phyloP scores from a whole-genome alignment of 2,329 filamentous ascomycete genomes.

The Aspergillus thermomutatus region DNA sequence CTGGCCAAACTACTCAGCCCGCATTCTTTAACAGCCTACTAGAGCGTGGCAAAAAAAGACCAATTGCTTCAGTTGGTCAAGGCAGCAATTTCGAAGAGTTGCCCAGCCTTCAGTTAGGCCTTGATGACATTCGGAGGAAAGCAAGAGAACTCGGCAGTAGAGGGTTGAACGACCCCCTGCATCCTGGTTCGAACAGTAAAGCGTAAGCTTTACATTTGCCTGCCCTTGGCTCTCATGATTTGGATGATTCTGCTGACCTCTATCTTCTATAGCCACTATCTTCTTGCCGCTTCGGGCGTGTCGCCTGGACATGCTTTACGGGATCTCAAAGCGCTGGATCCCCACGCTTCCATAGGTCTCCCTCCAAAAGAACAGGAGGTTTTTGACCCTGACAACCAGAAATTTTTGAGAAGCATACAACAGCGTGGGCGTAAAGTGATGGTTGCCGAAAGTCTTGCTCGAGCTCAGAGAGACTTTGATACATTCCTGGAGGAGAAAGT shows the following conservation, averaged over 20 bases:
- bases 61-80: constrained; percentile 61
- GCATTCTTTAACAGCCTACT: constrained; percentile 64
- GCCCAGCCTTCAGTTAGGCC: constrained; percentile 82
- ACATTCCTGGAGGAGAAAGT: constrained; percentile 91
- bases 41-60: constrained; percentile 64
- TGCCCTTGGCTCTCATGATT: not conserved
- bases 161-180: constrained; percentile 46
- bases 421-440: constrained; percentile 88
- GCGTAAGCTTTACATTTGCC: constrained; percentile 44
- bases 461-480: constrained; percentile 89
- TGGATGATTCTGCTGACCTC: not conserved
- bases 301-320: constrained; percentile 81
- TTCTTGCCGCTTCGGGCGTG: constrained; percentile 89
- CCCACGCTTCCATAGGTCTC: constrained; percentile 57
- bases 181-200: constrained; percentile 45
- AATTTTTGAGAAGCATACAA: constrained; percentile 80
- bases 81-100: constrained; percentile 65
- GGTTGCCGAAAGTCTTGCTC: constrained; percentile 85
- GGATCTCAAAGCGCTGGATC: constrained; percentile 77
- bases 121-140: constrained; percentile 77
- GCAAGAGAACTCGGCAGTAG: constrained; percentile 75
- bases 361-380: constrained; percentile 34
- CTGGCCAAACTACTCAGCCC: constrained; percentile 44
- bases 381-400: constrained; percentile 57
- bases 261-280: constrained; percentile 65